Base-by-base conservation (phyloP, 345 rosid species). In the Heritiera fomes region DNA sequence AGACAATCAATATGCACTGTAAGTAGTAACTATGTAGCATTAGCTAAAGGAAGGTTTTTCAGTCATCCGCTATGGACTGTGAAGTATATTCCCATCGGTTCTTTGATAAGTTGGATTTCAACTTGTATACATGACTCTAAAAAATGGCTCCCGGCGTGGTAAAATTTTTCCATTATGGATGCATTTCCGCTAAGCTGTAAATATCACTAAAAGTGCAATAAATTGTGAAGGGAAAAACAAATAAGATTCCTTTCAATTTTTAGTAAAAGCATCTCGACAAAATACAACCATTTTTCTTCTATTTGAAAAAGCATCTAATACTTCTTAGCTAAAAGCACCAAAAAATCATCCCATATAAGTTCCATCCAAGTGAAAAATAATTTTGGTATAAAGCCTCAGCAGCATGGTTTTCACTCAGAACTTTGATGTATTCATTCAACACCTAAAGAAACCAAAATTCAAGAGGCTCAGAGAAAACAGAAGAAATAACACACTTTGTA, bases 261-360 rank as follows among this genome's bases (percentile, higher is more conserved):
- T 1, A 50, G 55, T 50, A 50, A 46, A 46, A 46, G 17, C 53
- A 12, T 50, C 53, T 50, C 12, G 15, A 50, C 6, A 43, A 43
- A 43, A 8, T 43, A 43, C 8, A 43, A 5, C 45, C 45, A 8
- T 40, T 66, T 40, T 17, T 66, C 20, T 53, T 4, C 43, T 6
- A 32, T 34, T n/a, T 34, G n/a, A 63, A 63, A 62, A 38, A 17
- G 12, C 47, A 64, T 2, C 23, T 38, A 64, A 38, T 15, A 38
- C 23, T 18, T 23, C 38, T 64, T 64, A 64, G 69, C 69, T 64
- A 64, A 15, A 34, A 43, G 32, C 43, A 67, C 17, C 72, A 67
- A n/a, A 18, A 46, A 43, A 4, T 17, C 28, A 43, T 43, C 53
- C 4, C 53, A n/a, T 2, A 45, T 6, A 20, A 67, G 17, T 67